phyloP scores from a whole-genome alignment of 306 rosid species.

The Clitoria ternatea region DNA sequence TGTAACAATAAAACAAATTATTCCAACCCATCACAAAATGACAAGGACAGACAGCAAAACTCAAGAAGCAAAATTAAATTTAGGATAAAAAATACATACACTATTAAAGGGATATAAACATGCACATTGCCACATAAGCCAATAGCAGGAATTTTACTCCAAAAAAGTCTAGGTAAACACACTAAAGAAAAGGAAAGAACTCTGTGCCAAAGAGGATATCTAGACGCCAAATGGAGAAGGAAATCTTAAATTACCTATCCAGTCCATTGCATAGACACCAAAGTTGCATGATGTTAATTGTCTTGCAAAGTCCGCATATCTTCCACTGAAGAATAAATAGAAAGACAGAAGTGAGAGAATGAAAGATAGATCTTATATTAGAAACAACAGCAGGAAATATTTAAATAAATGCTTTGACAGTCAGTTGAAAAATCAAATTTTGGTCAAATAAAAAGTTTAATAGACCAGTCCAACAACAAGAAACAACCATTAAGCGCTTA shows the following conservation, averaged over 20 bases:
- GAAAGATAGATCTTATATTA: not conserved
- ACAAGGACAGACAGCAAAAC: not conserved
- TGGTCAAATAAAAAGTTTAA: not conserved
- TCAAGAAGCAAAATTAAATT: not conserved
- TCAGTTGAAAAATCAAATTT: not conserved
- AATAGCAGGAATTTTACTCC: not conserved
- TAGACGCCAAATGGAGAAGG: not conserved
- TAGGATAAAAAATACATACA: not conserved
- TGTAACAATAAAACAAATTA: constrained; percentile 27
- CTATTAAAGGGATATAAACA: not conserved
- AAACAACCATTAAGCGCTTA: not conserved
- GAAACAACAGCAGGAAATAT: not conserved
- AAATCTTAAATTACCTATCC: constrained; percentile 63
- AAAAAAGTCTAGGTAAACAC: not conserved
- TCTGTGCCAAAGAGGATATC: not conserved
- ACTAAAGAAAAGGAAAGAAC: not conserved
- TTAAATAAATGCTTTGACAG: not conserved
- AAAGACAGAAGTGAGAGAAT: not conserved
- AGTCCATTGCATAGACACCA: constrained; percentile 97
- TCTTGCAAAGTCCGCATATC: constrained; percentile 82
- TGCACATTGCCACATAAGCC: not conserved
- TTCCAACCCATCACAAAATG: not conserved
- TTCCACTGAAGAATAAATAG: constrained; percentile 68
- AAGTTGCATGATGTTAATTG: constrained; percentile 73
- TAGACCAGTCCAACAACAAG: not conserved